Percentiles rank a stretch among this genome's conserved stretches.
These are phyloP conservation scores for Calonectria crousiana DNA, from an alignment of 2,329 filamentous ascomycete genomes.

Conservation along the genomic window DNA sequence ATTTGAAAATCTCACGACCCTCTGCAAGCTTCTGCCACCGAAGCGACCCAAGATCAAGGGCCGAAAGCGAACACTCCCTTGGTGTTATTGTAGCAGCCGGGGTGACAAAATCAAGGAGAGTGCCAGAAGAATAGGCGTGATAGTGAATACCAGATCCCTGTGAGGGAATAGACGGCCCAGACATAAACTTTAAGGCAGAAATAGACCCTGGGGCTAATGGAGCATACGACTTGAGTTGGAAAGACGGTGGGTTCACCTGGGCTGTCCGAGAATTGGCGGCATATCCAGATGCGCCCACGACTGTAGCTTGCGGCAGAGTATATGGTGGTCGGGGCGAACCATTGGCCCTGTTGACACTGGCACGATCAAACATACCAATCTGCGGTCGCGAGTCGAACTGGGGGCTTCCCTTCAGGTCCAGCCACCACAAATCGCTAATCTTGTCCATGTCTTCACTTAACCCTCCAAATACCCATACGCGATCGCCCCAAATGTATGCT, in stretches of 20 bases:
- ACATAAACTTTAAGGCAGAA: slow-evolving; percentile 88
- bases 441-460: slow-evolving; percentile 97
- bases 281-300: slow-evolving; percentile 72
- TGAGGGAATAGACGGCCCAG: slow-evolving; percentile 84
- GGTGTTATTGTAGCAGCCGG: slow-evolving; percentile 88
- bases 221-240: slow-evolving; percentile 78
- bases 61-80: slow-evolving; percentile 90
- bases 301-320: slow-evolving; percentile 61
- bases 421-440: slow-evolving; percentile 95
- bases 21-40: slow-evolving; percentile 97
- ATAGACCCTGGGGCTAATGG: slow-evolving; percentile 91
- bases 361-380: slow-evolving; percentile 64
- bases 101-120: slow-evolving; percentile 93
- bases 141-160: slow-evolving; percentile 95
- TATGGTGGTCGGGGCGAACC: slow-evolving; percentile 67
- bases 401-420: slow-evolving; percentile 91
- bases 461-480: slow-evolving; percentile 96
- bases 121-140: slow-evolving; percentile 93
- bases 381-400: slow-evolving; percentile 81
- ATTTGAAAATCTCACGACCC: slow-evolving; percentile 91
- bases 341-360: slow-evolving; percentile 54
- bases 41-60: slow-evolving; percentile 86
- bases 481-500: slow-evolving; percentile 90
- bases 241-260: slow-evolving; percentile 75
- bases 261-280: slow-evolving; percentile 76